Percentiles rank a stretch among this genome's conserved stretches.
Conservation (phyloP, 495 filamentous ascomycete genomes). For the Paragyromitra xinjiangensis region DNA sequence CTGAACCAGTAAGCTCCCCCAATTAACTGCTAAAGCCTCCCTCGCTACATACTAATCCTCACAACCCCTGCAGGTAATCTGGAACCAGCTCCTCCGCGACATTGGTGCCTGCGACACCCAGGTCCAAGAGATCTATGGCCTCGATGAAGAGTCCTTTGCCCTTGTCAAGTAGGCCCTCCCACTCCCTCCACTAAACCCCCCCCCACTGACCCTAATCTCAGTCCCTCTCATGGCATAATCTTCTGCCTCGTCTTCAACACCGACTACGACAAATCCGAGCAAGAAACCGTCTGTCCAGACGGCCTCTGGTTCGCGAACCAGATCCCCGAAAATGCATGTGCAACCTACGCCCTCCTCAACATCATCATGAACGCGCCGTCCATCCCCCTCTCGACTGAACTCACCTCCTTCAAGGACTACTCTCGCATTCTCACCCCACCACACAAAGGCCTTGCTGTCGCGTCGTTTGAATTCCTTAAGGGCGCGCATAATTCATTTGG, state of each 20-base stretch:
- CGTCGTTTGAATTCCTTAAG: constrained; percentile 78
- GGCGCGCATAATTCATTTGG: constrained; percentile 86
- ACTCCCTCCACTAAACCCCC: neutral
- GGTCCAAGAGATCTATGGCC: constrained; percentile 78
- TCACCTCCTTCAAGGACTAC: constrained; percentile 74
- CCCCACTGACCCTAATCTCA: constrained; percentile 58
- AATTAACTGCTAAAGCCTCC: neutral
- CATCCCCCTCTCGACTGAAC: constrained; percentile 71
- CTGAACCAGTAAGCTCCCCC: constrained; percentile 75
- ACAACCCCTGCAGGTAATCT: constrained; percentile 68
- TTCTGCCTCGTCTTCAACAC: constrained; percentile 79
- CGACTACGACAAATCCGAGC: constrained; percentile 56
- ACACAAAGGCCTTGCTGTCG: constrained; percentile 76
- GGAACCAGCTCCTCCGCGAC: constrained; percentile 81
- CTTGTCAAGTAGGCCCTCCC: constrained; percentile 67
- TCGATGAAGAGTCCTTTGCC: constrained; percentile 75
- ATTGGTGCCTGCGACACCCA: constrained; percentile 78
- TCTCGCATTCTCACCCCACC: constrained; percentile 74
- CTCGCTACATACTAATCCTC: neutral
- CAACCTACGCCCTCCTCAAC: constrained; percentile 86
- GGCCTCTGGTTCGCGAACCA: constrained; percentile 96
- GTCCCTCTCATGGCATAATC: constrained; percentile 79
- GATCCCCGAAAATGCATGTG: constrained; percentile 83
- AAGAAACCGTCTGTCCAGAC: constrained; percentile 65
- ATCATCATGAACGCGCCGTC: constrained; percentile 83